A percentile compares a stretch with the other conserved stretches of the same genome.
Evolutionary conservation across 192 early-diverging fungal genomes (phyloP).

Genomic region (Mortierella antarctica): DNA sequence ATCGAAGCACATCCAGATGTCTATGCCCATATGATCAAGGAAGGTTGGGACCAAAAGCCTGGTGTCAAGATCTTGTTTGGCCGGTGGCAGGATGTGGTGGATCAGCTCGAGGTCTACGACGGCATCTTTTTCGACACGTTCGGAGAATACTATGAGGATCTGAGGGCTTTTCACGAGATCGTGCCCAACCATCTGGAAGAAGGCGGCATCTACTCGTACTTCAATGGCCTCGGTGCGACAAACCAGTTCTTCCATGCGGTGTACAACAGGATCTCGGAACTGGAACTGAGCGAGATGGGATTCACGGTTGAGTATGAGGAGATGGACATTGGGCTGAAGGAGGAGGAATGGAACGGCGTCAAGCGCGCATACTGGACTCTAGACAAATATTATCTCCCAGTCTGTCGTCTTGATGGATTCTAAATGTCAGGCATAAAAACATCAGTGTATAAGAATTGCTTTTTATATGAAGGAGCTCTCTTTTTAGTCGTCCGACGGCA

Average conservation of each 20-base stretch:
- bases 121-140: slow-evolving; percentile 97
- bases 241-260: slow-evolving; percentile 98
- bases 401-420: slow-evolving; percentile 68
- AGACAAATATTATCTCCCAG: slow-evolving; percentile 78
- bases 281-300: slow-evolving; percentile 85
- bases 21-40: slow-evolving; percentile 82
- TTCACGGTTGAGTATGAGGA: slow-evolving; percentile 79
- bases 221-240: slow-evolving; percentile 94
- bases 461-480: no score
- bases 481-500: slow-evolving; percentile 28
- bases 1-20: slow-evolving; percentile 99
- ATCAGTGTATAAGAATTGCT: no score
- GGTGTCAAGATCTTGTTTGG: slow-evolving; percentile 90
- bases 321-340: slow-evolving; percentile 77
- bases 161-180: slow-evolving; percentile 75
- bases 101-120: slow-evolving; percentile 82
- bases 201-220: slow-evolving; percentile 91
- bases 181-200: slow-evolving; percentile 79
- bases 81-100: slow-evolving; percentile 90
- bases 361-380: slow-evolving; percentile 81
- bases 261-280: slow-evolving; percentile 84
- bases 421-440: background rate
- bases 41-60: slow-evolving; percentile 89
- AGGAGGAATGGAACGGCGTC: slow-evolving; percentile 92
- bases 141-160: slow-evolving; percentile 93